Conservation (phyloP, 2,329 filamentous ascomycete genomes). For the Ascochyta lentis region DNA sequence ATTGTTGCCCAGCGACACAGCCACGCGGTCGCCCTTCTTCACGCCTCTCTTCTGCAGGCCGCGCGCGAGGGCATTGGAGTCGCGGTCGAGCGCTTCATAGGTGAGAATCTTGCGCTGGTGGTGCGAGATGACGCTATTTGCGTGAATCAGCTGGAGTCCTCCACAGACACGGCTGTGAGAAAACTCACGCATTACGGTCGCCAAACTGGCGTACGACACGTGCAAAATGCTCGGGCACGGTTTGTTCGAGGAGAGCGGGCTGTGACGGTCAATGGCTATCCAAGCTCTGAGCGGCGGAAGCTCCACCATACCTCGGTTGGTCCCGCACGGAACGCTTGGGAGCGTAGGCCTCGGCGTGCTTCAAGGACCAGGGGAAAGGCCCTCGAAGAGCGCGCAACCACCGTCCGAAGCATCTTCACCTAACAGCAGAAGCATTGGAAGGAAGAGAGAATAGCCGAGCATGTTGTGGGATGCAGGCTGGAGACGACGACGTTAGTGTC, state of each 20-base stretch:
- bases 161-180: too few relatives aligned
- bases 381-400: constrained; percentile 28
- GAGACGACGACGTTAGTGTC: neutral
- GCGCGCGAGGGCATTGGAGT: constrained; percentile 77
- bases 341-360: constrained; percentile 37
- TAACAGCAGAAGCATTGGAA: constrained; percentile 21
- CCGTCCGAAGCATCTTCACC: constrained; percentile 38
- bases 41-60: constrained; percentile 76
- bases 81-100: constrained; percentile 75
- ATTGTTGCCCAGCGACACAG: constrained; percentile 84
- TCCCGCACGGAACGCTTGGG: constrained; percentile 41
- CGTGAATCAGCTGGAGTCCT: too few relatives aligned
- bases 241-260: constrained; percentile 71
- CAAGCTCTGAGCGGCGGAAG: neutral
- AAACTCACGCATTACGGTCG: constrained; percentile 64
- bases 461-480: constrained; percentile 10
- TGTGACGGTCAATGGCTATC: constrained; percentile 43
- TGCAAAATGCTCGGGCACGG: constrained; percentile 75
- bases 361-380: constrained; percentile 7
- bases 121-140: constrained; percentile 61
- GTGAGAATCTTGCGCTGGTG: constrained; percentile 71
- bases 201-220: constrained; percentile 68
- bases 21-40: constrained; percentile 81
- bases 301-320: constrained; percentile 40
- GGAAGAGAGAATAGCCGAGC: constrained; percentile 8